Base-by-base conservation (phyloP, 2,329 filamentous ascomycete species). In the Alternaria burnsii region DNA sequence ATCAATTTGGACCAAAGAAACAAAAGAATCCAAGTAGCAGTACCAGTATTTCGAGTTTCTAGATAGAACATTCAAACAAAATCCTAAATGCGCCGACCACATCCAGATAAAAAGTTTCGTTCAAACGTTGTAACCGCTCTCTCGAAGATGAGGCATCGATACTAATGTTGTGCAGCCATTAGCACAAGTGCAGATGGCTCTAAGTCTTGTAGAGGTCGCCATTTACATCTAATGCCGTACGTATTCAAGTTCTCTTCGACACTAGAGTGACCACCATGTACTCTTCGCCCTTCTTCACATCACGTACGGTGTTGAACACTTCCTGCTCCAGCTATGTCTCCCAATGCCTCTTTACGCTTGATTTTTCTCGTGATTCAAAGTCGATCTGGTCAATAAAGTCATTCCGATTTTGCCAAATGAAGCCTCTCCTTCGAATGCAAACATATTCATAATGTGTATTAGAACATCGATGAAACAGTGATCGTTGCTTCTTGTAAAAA, bases 11-110 rank as follows among this genome's bases (percentile, higher is more conserved):
- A 7, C 46, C 41, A 1, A 56, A 59, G 1, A 62, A 59, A 41
- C 32, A 20, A 14, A 58, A 55, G n/a, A 26, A 28, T 11, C 50
- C 38, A 7, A 59, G 59, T 26, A 59, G 52, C 16, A 59, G 44
- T n/a, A 65, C 62, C 16, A 65, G 62, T 11, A 47, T 62, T 8
- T 59, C 59, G 12, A 65, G 62, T 42, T 46, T 65, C 10, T 65
- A 59, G 50, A 44, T 53, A 30, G 16, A n/a, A 30, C 18, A n/a
- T 41, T 12, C 28, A 16, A 41, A 40, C 34, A 8, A 41, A 40
- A 14, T 26, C n/a, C 36, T 30, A 38, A 38, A 38, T 26, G 10
- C 20, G 10, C 3, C 16, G 18, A 18, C 14, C 34, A 24, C 46
- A 24, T n/a, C 16, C 20, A 24, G 5, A 14, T 5, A 6, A 11